These are phyloP conservation scores for Cubamyces sp. DNA, from an alignment of 768 basidiomycete species.

Conservation along the genomic window DNA sequence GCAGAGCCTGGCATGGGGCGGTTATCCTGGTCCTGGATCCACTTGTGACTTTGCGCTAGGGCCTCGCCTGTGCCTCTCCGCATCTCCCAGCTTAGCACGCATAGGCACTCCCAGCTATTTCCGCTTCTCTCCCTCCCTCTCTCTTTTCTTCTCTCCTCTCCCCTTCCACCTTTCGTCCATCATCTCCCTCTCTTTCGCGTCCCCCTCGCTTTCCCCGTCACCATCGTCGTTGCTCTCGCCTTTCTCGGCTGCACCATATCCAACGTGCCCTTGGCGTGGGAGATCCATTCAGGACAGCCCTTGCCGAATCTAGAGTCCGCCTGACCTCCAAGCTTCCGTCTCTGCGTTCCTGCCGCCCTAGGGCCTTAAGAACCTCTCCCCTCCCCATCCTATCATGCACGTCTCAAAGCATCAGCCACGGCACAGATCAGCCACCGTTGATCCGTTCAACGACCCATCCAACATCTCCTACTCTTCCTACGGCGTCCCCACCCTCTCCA, in stretches of 20 bases:
- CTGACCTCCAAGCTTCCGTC: conserved; percentile 17
- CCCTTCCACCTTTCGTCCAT: conserved; percentile 7
- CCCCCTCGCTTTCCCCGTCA: background rate
- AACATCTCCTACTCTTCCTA: conserved; percentile 36
- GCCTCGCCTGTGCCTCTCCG: conserved; percentile 11
- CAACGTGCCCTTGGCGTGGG: conserved; percentile 32
- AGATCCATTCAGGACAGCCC: conserved; percentile 20
- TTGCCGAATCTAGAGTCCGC: conserved; percentile 20
- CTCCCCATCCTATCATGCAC: conserved; percentile 30
- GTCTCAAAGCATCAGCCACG: conserved; percentile 33
- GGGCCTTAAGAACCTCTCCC: conserved; percentile 15
- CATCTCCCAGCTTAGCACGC: background rate
- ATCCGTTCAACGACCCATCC: conserved; percentile 38
- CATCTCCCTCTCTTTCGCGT: conserved; percentile 3
- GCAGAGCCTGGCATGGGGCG: background rate
- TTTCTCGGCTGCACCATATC: conserved; percentile 1
- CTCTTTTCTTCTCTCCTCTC: background rate
- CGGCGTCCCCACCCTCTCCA: conserved; percentile 36
- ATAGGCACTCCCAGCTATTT: conserved; percentile 11
- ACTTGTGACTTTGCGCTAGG: background rate
- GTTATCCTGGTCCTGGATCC: background rate
- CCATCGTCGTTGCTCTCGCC: conserved; percentile 2
- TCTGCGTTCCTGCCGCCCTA: conserved; percentile 16
- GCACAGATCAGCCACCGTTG: conserved; percentile 31
- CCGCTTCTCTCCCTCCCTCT: conserved; percentile 2